These are phyloP conservation scores for Boletus insuetus DNA, from an alignment of 768 basidiomycete species.

Conservation along the genomic window DNA sequence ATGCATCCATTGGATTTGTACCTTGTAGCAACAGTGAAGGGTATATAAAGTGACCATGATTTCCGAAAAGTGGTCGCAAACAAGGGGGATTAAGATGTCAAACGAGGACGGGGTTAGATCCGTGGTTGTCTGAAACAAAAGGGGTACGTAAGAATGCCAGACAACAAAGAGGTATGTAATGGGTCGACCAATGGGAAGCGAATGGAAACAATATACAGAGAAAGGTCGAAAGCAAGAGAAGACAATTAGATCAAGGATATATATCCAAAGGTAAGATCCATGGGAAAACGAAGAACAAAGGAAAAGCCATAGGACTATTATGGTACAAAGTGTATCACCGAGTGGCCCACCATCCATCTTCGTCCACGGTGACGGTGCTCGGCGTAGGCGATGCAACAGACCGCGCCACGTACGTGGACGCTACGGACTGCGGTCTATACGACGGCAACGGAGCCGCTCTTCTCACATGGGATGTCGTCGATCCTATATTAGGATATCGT, in stretches of 20 bases:
- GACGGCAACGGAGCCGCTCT: constrained; percentile 23
- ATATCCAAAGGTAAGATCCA: constrained; percentile 18
- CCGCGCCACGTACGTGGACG: constrained; percentile 45
- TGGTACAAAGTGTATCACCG: constrained; percentile 7
- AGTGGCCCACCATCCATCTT: constrained; percentile 70
- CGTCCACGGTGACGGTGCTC: constrained; percentile 67
- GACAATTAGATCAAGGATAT: constrained; percentile 25
- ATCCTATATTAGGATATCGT: constrained; percentile 20
- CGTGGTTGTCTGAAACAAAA: background rate
- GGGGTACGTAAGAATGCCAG: background rate
- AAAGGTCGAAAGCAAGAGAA: background rate
- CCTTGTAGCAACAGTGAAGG: constrained; percentile 39
- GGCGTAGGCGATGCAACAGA: constrained; percentile 67
- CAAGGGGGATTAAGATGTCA: constrained; percentile 8
- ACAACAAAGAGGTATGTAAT: constrained; percentile 17
- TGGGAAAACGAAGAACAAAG: background rate
- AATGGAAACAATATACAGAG: background rate
- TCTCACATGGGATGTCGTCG: constrained; percentile 11
- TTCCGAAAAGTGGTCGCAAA: constrained; percentile 16
- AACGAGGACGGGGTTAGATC: background rate
- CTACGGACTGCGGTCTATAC: constrained; percentile 37
- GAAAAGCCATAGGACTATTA: constrained; percentile 7
- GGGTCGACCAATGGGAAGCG: background rate
- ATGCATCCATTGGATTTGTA: constrained; percentile 38
- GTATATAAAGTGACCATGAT: constrained; percentile 33